Evolutionary conservation across 257 asterid genomes (phyloP).

Genomic region (Solanum ossicruentum): DNA sequence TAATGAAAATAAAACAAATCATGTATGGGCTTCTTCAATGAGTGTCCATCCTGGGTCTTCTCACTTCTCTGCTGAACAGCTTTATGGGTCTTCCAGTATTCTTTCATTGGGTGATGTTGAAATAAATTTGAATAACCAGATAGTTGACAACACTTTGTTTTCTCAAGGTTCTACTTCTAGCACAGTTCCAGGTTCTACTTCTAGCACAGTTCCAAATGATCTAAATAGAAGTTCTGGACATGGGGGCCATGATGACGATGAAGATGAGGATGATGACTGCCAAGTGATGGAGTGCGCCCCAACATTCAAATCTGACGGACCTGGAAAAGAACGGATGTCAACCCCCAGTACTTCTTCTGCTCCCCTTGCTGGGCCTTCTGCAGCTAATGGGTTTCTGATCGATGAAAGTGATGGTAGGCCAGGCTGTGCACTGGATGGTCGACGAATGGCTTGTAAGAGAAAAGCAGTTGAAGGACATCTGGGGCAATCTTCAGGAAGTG

Average conservation of each 20-base stretch:
- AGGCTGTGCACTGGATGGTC: constrained; percentile 44
- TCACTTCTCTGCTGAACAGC: neutral
- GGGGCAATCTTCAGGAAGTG: constrained; percentile 66
- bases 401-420: constrained; percentile 35
- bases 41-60: neutral
- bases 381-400: constrained; percentile 18
- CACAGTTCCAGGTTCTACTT: neutral
- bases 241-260: constrained; percentile 2
- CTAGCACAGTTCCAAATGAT: neutral
- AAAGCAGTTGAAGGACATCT: constrained; percentile 46
- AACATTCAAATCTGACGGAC: constrained; percentile 22
- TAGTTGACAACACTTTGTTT: neutral
- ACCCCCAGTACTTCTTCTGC: constrained; percentile 26
- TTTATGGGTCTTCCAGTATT: neutral
- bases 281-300: constrained; percentile 40
- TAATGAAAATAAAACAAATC: constrained; percentile 35
- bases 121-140: neutral
- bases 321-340: constrained; percentile 25
- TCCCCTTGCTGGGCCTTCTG: constrained; percentile 24
- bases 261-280: constrained; percentile 38
- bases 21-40: constrained; percentile 20
- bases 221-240: neutral
- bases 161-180: constrained; percentile 4
- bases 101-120: constrained; percentile 3
- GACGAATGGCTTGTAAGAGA: constrained; percentile 63